Evolutionary conservation across 805 yeast genomes (phyloP), one percentile per base, ranked within the genome.

Genomic region (Starmerella stellata): DNA sequence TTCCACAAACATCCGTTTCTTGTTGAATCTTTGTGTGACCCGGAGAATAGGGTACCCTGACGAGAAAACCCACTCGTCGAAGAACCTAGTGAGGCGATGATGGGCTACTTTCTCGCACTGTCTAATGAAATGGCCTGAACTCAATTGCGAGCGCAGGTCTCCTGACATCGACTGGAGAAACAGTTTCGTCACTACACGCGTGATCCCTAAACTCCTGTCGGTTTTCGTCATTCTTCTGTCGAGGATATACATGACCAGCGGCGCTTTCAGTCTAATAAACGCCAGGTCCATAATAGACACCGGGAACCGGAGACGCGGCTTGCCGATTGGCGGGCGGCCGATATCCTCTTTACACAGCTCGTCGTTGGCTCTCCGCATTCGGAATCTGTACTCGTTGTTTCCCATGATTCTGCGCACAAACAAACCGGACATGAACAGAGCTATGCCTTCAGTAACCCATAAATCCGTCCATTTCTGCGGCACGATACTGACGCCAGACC

Each of bases 101-200:
- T 87, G 82, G 41, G 87, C 81, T 7, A 90, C 95, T 49, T 83
- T 78, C 54, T 90, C 99, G 57, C 95, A 85, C n/a, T 83, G 77
- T 48, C 79, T 76, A 50, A 79, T 92, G 52, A 90, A 85, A 58
- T 90, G 95, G 9, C 67, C 63, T 0, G 95, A 75, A 5, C 92
- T 75, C 20, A 87, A 56, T 32, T 74, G 69, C 11, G 90, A 81
- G 14, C 71, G 70, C 37, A 90, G 61, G 50, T 90, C 98, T 15
- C 93, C 93, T 5, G 93, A 80, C 93, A 90, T 82, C 0, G 93
- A 93, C 55, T 90, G 95, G 27, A 90, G 59, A 45, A 87, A 81
- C 20, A 90, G 63, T 49, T 87, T 90, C 0, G 96, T 95, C 20
- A 90, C 68, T 0, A 82, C 95, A 45, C 98, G 71, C 3, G 85